Evolutionary conservation across 2,329 filamentous ascomycete species (phyloP).

Genomic region (Plectosphaerella sp.): DNA sequence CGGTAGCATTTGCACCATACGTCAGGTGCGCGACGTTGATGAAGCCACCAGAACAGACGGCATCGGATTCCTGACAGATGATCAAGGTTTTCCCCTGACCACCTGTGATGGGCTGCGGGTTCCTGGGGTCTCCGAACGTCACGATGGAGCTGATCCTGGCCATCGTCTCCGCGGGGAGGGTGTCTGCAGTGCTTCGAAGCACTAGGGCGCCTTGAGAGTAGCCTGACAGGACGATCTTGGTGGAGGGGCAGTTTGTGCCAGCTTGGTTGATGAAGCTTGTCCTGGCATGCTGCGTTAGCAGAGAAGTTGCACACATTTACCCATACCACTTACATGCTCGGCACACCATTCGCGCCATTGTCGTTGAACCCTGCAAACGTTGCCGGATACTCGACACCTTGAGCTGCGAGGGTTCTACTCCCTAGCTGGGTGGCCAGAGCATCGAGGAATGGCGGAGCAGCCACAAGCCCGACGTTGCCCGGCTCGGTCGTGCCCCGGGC

Average conservation of each 20-base stretch:
- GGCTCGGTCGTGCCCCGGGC: slow-evolving; percentile 24
- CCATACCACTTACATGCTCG: slow-evolving; percentile 15
- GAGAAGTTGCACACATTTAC: too few species aligned
- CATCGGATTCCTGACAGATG: slow-evolving; percentile 18
- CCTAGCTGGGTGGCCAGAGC: slow-evolving; percentile 11
- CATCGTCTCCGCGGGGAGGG: slow-evolving; percentile 15
- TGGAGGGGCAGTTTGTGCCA: slow-evolving; percentile 16
- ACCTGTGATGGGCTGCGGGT: slow-evolving; percentile 13
- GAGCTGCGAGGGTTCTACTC: slow-evolving; percentile 11
- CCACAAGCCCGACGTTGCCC: slow-evolving; percentile 19
- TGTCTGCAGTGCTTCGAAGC: slow-evolving; percentile 18
- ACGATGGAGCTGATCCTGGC: slow-evolving; percentile 19
- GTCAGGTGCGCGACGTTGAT: slow-evolving; percentile 22
- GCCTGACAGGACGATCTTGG: slow-evolving; percentile 18
- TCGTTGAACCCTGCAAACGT: slow-evolving; percentile 19
- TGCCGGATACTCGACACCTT: slow-evolving; percentile 21
- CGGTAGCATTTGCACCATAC: slow-evolving; percentile 17
- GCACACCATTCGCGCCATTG: slow-evolving; percentile 13
- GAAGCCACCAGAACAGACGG: slow-evolving; percentile 20
- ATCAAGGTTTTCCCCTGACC: slow-evolving; percentile 12
- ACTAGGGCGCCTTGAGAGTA: slow-evolving; percentile 23
- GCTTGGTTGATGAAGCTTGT: slow-evolving; percentile 24
- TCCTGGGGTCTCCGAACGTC: slow-evolving; percentile 22
- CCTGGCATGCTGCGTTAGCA: slow-evolving; percentile 16
- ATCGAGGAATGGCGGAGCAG: slow-evolving; percentile 17